Percentiles rank a stretch among this genome's conserved stretches.
These are phyloP conservation scores for Neurospora cerealis DNA, from an alignment of 495 filamentous ascomycete genomes.

Conservation along the genomic window DNA sequence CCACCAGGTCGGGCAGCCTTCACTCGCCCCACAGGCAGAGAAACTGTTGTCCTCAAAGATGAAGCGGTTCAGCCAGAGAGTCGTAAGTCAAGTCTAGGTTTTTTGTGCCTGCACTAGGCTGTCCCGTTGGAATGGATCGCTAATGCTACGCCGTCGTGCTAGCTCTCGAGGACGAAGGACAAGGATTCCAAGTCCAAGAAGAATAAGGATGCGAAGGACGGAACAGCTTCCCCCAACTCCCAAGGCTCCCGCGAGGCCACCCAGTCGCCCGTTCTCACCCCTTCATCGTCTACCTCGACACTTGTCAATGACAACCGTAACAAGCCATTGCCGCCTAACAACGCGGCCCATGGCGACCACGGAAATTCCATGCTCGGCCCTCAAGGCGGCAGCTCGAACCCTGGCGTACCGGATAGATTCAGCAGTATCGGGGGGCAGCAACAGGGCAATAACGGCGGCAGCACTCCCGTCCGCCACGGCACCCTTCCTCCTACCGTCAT, in stretches of 20 bases:
- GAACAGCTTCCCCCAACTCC: slow-evolving; percentile 66
- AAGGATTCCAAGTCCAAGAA: slow-evolving; percentile 87
- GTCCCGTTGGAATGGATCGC: slow-evolving; percentile 5
- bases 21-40: slow-evolving; percentile 23
- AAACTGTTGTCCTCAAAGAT: slow-evolving; percentile 53
- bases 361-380: slow-evolving; percentile 31
- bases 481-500: slow-evolving; percentile 81
- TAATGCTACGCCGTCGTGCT: slow-evolving; percentile 27
- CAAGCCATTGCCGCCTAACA: slow-evolving; percentile 63
- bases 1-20: slow-evolving; percentile 23
- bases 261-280: slow-evolving; percentile 54
- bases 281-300: slow-evolving; percentile 77
- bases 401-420: slow-evolving; percentile 35
- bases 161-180: slow-evolving; percentile 94
- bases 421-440: slow-evolving; percentile 23
- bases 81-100: slow-evolving; percentile 55
- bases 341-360: slow-evolving; percentile 45
- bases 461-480: slow-evolving; percentile 59
- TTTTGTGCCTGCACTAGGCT: slow-evolving; percentile 4
- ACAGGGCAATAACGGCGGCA: slow-evolving; percentile 47
- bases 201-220: slow-evolving; percentile 76
- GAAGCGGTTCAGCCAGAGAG: slow-evolving; percentile 97
- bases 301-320: slow-evolving; percentile 70
- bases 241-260: slow-evolving; percentile 39
- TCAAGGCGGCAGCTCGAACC: slow-evolving; percentile 20